These are phyloP conservation scores for Tremellales sp. DNA, from an alignment of 1,284 basidiomycete genomes.

Conservation along the genomic window DNA sequence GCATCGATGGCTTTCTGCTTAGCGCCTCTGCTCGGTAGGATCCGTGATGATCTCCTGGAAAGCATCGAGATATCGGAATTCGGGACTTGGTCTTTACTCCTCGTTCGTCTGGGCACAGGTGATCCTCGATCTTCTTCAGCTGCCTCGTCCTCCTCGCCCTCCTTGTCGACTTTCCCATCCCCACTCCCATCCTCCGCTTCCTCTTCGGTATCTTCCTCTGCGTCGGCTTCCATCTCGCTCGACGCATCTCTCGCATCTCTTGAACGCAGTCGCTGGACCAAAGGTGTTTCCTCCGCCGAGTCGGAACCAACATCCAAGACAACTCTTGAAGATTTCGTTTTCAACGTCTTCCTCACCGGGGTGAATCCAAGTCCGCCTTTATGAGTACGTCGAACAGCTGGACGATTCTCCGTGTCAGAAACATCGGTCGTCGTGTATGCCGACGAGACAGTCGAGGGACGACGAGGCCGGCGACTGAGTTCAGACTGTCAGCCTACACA, in stretches of 20 bases:
- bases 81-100: constrained; percentile 14
- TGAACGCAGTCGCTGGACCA: constrained; percentile 47
- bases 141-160: constrained; percentile 41
- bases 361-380: constrained; percentile 8
- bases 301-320: constrained; percentile 44
- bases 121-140: constrained; percentile 39
- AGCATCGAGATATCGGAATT: constrained; percentile 7
- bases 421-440: constrained; percentile 33
- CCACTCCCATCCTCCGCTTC: constrained; percentile 37
- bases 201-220: constrained; percentile 42
- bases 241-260: constrained; percentile 23
- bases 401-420: constrained; percentile 14
- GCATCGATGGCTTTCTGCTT: constrained; percentile 28
- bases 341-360: constrained; percentile 6
- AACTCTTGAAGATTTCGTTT: background rate
- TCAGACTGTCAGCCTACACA: background rate
- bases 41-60: constrained; percentile 20
- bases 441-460: constrained; percentile 33
- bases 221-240: constrained; percentile 50
- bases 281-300: constrained; percentile 58
- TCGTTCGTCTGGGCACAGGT: constrained; percentile 14
- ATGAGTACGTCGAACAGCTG: constrained; percentile 14
- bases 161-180: constrained; percentile 51
- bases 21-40: constrained; percentile 44
- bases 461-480: constrained; percentile 10